Percentiles rank a stretch among this genome's conserved stretches.
Conservation (phyloP, 2,329 filamentous ascomycete species). For the Colletotrichum gloeosporioides region DNA sequence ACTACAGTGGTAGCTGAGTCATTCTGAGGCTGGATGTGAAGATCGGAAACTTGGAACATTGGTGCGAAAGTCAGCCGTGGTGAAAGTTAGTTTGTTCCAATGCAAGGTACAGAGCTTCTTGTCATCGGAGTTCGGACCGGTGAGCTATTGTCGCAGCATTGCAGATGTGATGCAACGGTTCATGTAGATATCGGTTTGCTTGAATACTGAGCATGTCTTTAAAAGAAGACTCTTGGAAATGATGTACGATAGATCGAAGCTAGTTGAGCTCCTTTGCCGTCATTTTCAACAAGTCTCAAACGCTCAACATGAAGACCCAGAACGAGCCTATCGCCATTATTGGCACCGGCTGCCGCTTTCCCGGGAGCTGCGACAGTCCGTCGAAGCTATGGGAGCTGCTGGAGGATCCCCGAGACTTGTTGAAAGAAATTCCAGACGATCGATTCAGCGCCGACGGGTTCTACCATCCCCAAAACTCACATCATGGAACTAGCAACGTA, state of each 20-base stretch:
- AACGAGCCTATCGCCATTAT: constrained; percentile 3
- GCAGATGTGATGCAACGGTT: background rate
- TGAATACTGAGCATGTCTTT: background rate
- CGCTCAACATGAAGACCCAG: background rate
- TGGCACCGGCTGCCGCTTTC: constrained; percentile 5
- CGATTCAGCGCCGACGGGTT: background rate
- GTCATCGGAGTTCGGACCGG: background rate
- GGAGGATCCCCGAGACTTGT: background rate
- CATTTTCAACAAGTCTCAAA: background rate
- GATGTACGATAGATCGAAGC: rapidly evolving
- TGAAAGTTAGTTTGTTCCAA: background rate
- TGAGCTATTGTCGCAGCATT: background rate
- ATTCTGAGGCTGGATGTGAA: background rate
- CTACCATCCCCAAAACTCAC: background rate
- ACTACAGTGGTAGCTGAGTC: background rate
- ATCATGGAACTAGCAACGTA: constrained; percentile 25
- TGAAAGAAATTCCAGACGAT: constrained; percentile 33
- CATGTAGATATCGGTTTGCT: background rate
- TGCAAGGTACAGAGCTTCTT: background rate
- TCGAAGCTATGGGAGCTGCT: background rate
- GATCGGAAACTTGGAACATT: background rate
- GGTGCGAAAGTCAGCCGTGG: background rate
- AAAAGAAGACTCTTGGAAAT: background rate
- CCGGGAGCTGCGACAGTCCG: background rate
- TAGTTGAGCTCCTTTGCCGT: background rate